Evolutionary conservation across 495 filamentous ascomycete species (phyloP), one percentile per base, ranked within the genome.

Genomic region (Barbatosphaeria neglecta): DNA sequence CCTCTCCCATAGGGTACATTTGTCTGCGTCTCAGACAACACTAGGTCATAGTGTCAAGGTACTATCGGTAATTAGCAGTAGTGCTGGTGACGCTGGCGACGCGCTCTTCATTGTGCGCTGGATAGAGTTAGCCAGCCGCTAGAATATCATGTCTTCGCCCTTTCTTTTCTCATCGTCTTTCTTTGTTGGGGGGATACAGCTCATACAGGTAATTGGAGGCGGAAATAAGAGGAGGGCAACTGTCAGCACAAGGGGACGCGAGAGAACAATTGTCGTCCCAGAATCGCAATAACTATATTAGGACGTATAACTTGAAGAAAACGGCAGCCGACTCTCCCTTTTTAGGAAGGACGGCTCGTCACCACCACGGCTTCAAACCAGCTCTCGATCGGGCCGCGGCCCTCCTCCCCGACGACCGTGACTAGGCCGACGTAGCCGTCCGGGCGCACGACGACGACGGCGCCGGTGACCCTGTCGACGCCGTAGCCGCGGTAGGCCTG

Each of bases 391-490:
- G 23, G 20, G 20, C 2, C 16, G 9, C 11, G n/a, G 1, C 20
- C 39, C 2, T 22, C 22, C 39, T 59, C 56, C 10, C 69, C 66
- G 44, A 83, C 35, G 8, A 65, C 68, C 1, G 73, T 66, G 16
- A 82, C 65, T 39, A 66, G 64, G 5, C 76, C 75, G 37, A 85
- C 66, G 66, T 86, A 80, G 43, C 79, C 76, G 68, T 86, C 83
- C 0, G 82, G 83, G 19, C 41, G 45, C 6, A 59, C 48, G 4
- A 61, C 65, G 15, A 82, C 76, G 7, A 77, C 51, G 31, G 74
- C 77, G 0, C 84, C 83, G n/a, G 58, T 58, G 23, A 72, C 63
- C 15, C 51, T 53, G 55, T 83, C 68, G 8, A 87, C 69, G 0
- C 78, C 84, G 41, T 77, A 79, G 3, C 65, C 69, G 20, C 67